phyloP scores from a whole-genome alignment of 2,329 filamentous ascomycete species.

The Botrytis fragariae region DNA sequence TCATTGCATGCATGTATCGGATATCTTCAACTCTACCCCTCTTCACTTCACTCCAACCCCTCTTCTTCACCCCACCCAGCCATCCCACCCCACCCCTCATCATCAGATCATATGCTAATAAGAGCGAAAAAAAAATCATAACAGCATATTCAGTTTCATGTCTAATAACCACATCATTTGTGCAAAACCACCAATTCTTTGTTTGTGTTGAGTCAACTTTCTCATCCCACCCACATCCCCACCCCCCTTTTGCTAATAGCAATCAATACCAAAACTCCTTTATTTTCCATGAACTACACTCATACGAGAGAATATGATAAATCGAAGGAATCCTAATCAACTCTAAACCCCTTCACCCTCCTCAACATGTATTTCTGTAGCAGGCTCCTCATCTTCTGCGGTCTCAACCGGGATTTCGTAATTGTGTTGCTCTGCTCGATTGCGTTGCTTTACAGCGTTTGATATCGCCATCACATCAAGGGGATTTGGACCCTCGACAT shows the following conservation, averaged over 20 bases:
- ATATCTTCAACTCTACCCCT: background rate
- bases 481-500: slow-evolving; percentile 31
- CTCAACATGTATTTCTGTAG: slow-evolving; percentile 38
- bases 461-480: slow-evolving; percentile 17
- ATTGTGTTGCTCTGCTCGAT: background rate
- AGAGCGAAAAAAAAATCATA: background rate
- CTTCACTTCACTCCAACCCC: background rate
- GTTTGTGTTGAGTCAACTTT: background rate
- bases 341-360: slow-evolving; percentile 35
- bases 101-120: slow-evolving; percentile 7
- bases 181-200: background rate
- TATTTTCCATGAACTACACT: background rate
- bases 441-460: background rate
- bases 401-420: slow-evolving; percentile 21
- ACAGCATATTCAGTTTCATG: slow-evolving; percentile 9
- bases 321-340: slow-evolving; percentile 24
- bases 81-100: too few relatives aligned
- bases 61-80: too few relatives aligned
- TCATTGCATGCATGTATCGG: background rate
- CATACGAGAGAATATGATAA: background rate
- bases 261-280: slow-evolving; percentile 6
- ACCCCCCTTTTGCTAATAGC: background rate
- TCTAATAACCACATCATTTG: slow-evolving; percentile 3
- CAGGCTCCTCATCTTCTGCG: slow-evolving; percentile 32
- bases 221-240: background rate